A percentile compares a stretch with the other conserved stretches of the same genome.
Evolutionary conservation across 768 basidiomycete species (phyloP).

Genomic region (Chalciporus sphaerocephalus): DNA sequence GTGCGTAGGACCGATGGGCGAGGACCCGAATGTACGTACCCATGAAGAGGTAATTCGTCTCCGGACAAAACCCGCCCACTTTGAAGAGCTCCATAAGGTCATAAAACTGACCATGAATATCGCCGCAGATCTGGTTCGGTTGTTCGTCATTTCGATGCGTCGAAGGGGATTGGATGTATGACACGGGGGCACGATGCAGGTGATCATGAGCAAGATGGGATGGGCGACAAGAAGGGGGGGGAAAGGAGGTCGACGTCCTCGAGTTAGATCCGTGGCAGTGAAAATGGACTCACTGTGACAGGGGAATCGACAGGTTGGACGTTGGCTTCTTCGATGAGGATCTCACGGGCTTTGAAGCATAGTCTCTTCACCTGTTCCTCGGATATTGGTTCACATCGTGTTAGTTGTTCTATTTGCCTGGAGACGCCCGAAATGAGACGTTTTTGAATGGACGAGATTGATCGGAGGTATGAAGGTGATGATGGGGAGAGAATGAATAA

Average conservation of each 20-base stretch:
- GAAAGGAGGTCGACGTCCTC: background rate
- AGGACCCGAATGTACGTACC: constrained; percentile 44
- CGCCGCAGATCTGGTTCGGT: constrained; percentile 95
- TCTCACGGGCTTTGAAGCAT: constrained; percentile 94
- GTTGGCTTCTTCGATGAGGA: constrained; percentile 95
- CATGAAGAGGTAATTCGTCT: constrained; percentile 96
- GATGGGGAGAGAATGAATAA: constrained; percentile 20
- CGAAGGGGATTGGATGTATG: no score
- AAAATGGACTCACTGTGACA: constrained; percentile 68
- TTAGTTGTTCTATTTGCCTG: constrained; percentile 93
- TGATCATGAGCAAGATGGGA: constrained; percentile 12
- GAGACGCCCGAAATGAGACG: constrained; percentile 11
- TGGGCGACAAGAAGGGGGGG: background rate
- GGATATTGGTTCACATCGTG: constrained; percentile 90
- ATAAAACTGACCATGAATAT: constrained; percentile 97
- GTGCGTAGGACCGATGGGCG: constrained; percentile 4
- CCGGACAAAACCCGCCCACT: constrained; percentile 87
- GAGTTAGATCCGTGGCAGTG: constrained; percentile 10
- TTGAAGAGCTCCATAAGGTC: constrained; percentile 95
- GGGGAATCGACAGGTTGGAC: constrained; percentile 95
- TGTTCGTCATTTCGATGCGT: constrained; percentile 4
- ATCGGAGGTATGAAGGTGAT: constrained; percentile 23
- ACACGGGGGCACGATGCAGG: background rate
- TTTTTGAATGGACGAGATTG: constrained; percentile 18
- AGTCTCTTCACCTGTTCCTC: constrained; percentile 94